Conservation (phyloP, 306 rosid genomes). For the Senna tora region DNA sequence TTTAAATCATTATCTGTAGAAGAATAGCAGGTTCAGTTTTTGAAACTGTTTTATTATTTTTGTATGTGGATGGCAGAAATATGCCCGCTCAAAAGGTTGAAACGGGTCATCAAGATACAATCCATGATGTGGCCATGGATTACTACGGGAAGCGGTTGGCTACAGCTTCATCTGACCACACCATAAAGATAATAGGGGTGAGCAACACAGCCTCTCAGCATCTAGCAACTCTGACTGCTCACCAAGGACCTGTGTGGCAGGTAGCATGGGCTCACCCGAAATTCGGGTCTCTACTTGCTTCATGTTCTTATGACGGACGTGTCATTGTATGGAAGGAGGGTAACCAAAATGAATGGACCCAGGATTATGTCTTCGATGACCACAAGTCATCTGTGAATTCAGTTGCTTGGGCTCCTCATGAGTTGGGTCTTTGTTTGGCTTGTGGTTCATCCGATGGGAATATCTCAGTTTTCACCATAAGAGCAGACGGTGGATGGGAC, state of each 20-base stretch:
- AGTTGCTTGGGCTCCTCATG: slow-evolving; percentile 87
- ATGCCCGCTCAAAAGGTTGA: slow-evolving; percentile 74
- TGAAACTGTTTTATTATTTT: neutral
- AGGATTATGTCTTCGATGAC: slow-evolving; percentile 63
- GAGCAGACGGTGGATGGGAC: slow-evolving; percentile 74
- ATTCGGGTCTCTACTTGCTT: slow-evolving; percentile 70
- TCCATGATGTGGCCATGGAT: slow-evolving; percentile 77
- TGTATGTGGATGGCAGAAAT: slow-evolving; percentile 37
- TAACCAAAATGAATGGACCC: slow-evolving; percentile 72
- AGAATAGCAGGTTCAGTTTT: slow-evolving; percentile 12
- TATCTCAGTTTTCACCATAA: slow-evolving; percentile 66
- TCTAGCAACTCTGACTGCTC: slow-evolving; percentile 67
- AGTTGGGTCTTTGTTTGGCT: slow-evolving; percentile 72
- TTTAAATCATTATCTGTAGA: neutral
- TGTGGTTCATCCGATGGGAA: slow-evolving; percentile 83
- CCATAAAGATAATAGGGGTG: slow-evolving; percentile 70
- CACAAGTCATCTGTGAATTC: slow-evolving; percentile 72
- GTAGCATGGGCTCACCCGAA: slow-evolving; percentile 81
- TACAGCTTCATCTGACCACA: slow-evolving; percentile 70
- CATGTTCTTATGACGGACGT: slow-evolving; percentile 69
- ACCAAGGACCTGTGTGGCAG: slow-evolving; percentile 81
- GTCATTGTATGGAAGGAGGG: slow-evolving; percentile 83
- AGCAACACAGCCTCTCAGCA: slow-evolving; percentile 65
- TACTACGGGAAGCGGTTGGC: slow-evolving; percentile 78
- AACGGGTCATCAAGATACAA: slow-evolving; percentile 70